Conservation (phyloP, 306 rosid species). For the Alnus glutinosa region DNA sequence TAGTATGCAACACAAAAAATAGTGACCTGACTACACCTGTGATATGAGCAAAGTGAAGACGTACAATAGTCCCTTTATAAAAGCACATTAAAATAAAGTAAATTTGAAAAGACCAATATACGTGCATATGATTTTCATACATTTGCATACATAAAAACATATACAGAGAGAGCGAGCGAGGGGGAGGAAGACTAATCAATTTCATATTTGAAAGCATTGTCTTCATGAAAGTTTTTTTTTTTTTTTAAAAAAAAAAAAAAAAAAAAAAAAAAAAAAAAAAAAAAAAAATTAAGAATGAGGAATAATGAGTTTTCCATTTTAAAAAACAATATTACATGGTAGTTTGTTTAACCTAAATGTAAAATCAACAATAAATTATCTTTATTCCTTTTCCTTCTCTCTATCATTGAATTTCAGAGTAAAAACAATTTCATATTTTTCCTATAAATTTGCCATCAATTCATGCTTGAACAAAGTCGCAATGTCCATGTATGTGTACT, state of each 20-base stretch:
- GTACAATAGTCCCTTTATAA: conserved; percentile 12
- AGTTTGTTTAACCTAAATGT: neutral
- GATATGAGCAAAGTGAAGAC: neutral
- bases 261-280: no score
- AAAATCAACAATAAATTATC: no score
- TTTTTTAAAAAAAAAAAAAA: no score
- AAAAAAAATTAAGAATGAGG: neutral
- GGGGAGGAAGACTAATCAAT: no score
- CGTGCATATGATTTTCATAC: neutral
- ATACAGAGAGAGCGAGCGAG: no score
- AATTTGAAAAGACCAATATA: neutral
- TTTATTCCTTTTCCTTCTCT: neutral
- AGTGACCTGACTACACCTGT: neutral
- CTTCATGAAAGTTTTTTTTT: no score
- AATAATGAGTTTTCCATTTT: neutral
- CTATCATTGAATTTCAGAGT: neutral
- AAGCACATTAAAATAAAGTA: conserved; percentile 6
- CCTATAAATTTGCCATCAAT: neutral
- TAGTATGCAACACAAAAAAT: no score
- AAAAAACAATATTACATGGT: neutral
- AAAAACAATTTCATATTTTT: neutral
- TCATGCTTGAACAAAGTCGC: neutral
- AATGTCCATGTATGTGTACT: neutral
- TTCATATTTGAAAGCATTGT: no score
- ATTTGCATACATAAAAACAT: no score